Percentiles rank a stretch among this genome's conserved stretches.
Evolutionary conservation across 805 yeast species (phyloP).

Genomic region (Lachancea cidri): DNA sequence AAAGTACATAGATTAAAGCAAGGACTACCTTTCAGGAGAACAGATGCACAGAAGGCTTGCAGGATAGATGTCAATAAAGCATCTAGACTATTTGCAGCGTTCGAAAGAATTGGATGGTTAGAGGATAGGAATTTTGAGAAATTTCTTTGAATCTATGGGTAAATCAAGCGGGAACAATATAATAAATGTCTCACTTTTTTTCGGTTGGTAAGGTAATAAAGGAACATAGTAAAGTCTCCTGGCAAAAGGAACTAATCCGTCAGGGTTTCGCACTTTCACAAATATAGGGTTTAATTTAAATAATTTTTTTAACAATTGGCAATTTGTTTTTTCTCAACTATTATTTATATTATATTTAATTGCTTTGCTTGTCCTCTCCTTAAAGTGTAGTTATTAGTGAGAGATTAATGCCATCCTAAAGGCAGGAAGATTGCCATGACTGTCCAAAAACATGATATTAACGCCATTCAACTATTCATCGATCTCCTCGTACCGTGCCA

Average conservation of each 20-base stretch:
- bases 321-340: background rate
- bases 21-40: slow-evolving; percentile 82
- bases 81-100: slow-evolving; percentile 82
- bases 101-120: slow-evolving; percentile 89
- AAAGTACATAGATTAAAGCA: slow-evolving; percentile 70
- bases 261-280: background rate
- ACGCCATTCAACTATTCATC: too few relatives aligned
- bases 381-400: too few relatives aligned
- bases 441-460: too few relatives aligned
- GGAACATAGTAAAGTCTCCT: background rate
- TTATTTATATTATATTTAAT: too few relatives aligned
- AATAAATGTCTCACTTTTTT: background rate
- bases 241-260: background rate
- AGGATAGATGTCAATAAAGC: slow-evolving; percentile 96
- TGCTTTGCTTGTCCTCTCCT: background rate
- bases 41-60: slow-evolving; percentile 97
- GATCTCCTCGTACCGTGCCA: slow-evolving; percentile 19
- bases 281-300: background rate
- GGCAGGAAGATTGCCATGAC: too few relatives aligned
- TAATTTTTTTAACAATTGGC: background rate
- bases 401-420: too few relatives aligned
- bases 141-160: slow-evolving; percentile 29
- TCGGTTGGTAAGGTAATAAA: background rate
- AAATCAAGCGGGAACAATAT: background rate
- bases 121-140: slow-evolving; percentile 63